A percentile compares a stretch with the other conserved stretches of the same genome.
Evolutionary conservation across 2,329 filamentous ascomycete genomes (phyloP).

Genomic region (Cyclaneusma minus): DNA sequence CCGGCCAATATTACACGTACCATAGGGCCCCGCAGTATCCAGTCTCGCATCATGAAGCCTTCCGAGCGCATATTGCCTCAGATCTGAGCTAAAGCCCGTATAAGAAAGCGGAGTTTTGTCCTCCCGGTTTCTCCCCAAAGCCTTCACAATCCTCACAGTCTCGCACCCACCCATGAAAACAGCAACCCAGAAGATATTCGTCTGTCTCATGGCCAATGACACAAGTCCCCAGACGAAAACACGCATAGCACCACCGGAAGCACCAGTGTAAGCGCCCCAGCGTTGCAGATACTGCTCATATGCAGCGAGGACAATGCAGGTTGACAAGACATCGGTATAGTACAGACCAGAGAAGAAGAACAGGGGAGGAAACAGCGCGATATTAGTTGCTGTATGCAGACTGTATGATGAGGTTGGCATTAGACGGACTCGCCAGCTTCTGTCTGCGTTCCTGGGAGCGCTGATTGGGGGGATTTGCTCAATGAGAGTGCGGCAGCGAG

Average conservation of each 20-base stretch:
- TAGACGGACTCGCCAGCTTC: neutral
- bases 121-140: no score
- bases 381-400: constrained; percentile 57
- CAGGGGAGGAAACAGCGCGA: constrained; percentile 71
- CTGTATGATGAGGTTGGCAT: neutral
- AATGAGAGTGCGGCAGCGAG: constrained; percentile 12
- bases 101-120: no score
- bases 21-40: constrained; percentile 29
- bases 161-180: constrained; percentile 56
- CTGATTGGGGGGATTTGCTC: neutral
- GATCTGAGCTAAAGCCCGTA: no score
- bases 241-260: constrained; percentile 13
- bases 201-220: constrained; percentile 71
- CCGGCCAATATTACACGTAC: constrained; percentile 22
- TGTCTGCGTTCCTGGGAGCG: neutral
- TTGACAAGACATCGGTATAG: constrained; percentile 84
- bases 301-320: constrained; percentile 54
- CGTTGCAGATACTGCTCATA: constrained; percentile 41
- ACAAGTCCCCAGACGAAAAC: constrained; percentile 39
- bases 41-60: constrained; percentile 39
- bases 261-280: constrained; percentile 6
- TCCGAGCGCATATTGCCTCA: constrained; percentile 24
- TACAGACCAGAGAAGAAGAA: constrained; percentile 96
- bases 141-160: constrained; percentile 33
- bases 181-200: constrained; percentile 92